phyloP scores from a whole-genome alignment of 1,139 yeast species.

The Saccharomyces hybrid region DNA sequence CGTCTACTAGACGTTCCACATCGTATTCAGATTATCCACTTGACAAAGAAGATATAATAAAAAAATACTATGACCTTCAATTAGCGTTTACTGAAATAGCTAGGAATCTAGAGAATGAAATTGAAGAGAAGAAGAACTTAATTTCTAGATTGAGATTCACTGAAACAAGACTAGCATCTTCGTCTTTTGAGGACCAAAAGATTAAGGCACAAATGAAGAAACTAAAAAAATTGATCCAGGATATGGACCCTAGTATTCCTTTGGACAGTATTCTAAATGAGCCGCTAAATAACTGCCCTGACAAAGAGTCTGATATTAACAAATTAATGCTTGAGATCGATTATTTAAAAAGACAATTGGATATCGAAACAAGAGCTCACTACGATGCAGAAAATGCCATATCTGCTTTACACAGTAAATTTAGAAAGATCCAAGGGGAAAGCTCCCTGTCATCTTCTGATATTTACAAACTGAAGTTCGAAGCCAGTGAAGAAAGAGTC shows the following conservation, averaged over 20 bases:
- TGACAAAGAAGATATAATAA: conserved; percentile 30
- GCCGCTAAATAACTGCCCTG: conserved; percentile 17
- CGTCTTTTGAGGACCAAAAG: conserved; percentile 45
- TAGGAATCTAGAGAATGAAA: conserved; percentile 45
- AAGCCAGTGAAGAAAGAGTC: conserved; percentile 40
- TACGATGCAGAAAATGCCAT: conserved; percentile 29
- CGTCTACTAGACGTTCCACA: conserved; percentile 2
- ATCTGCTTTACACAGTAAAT: conserved; percentile 27
- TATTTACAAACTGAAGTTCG: conserved; percentile 33
- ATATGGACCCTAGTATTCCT: conserved; percentile 21
- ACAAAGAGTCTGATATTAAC: conserved; percentile 31
- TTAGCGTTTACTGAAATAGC: conserved; percentile 47
- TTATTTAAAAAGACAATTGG: conserved; percentile 35
- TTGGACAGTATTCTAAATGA: conserved; percentile 22
- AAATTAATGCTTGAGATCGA: conserved; percentile 33
- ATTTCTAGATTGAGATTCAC: conserved; percentile 52
- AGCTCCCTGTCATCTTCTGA: conserved; percentile 22
- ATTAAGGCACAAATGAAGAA: conserved; percentile 37
- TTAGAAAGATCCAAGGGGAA: conserved; percentile 26
- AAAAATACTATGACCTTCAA: conserved; percentile 45
- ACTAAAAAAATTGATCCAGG: conserved; percentile 26
- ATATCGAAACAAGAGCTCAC: conserved; percentile 32
- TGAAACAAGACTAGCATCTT: conserved; percentile 48
- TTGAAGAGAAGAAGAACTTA: conserved; percentile 46
- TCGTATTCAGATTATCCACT: neutral